These are phyloP conservation scores for Phytophthora syringae DNA, from an alignment of 352 stramenopile species.

Conservation along the genomic window DNA sequence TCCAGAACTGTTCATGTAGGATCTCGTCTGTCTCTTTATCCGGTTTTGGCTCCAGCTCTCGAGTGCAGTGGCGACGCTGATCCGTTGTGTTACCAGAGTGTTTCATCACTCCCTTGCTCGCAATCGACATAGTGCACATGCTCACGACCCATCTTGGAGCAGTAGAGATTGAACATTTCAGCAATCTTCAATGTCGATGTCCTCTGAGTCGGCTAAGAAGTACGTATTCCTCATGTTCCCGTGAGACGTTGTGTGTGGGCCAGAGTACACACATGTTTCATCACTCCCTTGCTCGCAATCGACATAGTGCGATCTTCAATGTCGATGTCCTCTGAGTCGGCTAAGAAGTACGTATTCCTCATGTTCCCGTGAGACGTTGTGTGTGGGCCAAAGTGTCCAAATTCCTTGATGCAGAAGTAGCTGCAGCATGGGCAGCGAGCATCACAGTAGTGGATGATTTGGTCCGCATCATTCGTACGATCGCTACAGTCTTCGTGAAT, in stretches of 20 bases:
- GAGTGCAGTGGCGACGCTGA: slow-evolving; percentile 31
- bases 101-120: too few species aligned
- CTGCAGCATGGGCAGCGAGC: slow-evolving; percentile 57
- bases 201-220: slow-evolving; percentile 53
- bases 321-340: slow-evolving; percentile 57
- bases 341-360: slow-evolving; percentile 67
- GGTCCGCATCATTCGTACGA: neutral
- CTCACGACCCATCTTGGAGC: slow-evolving; percentile 26
- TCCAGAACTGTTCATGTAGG: slow-evolving; percentile 38
- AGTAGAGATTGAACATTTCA: slow-evolving; percentile 45
- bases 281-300: too few species aligned
- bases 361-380: slow-evolving; percentile 74
- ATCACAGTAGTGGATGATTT: slow-evolving; percentile 66
- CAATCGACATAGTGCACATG: slow-evolving; percentile 44
- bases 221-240: slow-evolving; percentile 64
- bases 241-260: too few species aligned
- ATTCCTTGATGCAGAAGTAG: slow-evolving; percentile 68
- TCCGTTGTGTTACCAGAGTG: too few species aligned
- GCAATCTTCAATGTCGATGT: slow-evolving; percentile 48
- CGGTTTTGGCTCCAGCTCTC: slow-evolving; percentile 8
- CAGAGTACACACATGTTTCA: too few species aligned
- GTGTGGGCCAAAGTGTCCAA: slow-evolving; percentile 56
- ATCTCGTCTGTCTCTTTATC: slow-evolving; percentile 28
- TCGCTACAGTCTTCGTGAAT: slow-evolving; percentile 8
- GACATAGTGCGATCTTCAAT: slow-evolving; percentile 31